Evolutionary conservation across 345 rosid genomes (phyloP).

Genomic region (Aquilaria sinensis): DNA sequence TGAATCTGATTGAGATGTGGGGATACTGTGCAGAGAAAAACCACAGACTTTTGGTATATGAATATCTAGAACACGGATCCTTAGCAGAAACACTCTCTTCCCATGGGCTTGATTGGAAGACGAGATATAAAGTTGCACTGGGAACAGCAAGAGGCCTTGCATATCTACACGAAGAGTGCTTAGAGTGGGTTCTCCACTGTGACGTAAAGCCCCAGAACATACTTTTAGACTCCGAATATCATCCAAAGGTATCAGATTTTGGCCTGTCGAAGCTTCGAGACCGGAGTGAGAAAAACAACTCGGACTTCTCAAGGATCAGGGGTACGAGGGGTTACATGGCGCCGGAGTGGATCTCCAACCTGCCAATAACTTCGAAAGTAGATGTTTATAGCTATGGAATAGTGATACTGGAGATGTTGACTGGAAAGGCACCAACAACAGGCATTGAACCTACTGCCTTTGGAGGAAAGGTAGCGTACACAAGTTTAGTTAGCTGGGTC

Average conservation of each 20-base stretch:
- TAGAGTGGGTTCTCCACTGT: conserved; percentile 25
- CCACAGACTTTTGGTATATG: conserved; percentile 29
- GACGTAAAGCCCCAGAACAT: conserved; percentile 29
- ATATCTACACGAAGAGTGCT: conserved; percentile 35
- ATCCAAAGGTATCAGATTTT: conserved; percentile 24
- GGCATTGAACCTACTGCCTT: neutral
- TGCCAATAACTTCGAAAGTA: conserved; percentile 10
- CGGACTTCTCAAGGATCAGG: conserved; percentile 15
- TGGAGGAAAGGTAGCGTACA: neutral
- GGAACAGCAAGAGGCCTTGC: conserved; percentile 29
- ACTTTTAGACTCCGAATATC: conserved; percentile 14
- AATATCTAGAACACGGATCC: conserved; percentile 28
- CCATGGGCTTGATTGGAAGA: conserved; percentile 14
- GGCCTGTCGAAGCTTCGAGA: conserved; percentile 29
- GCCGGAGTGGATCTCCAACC: conserved; percentile 3
- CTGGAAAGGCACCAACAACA: neutral
- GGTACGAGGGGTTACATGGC: conserved; percentile 23
- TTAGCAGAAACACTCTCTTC: conserved; percentile 13
- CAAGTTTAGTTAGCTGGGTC: conserved; percentile 6
- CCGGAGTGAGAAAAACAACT: conserved; percentile 4
- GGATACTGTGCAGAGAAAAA: conserved; percentile 30
- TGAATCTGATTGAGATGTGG: conserved; percentile 28
- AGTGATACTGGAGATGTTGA: neutral
- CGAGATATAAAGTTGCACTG: conserved; percentile 21
- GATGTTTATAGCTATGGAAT: neutral